Evolutionary conservation across 192 early-diverging fungal genomes (phyloP).

Genomic region (Allomyces macrogynus): DNA sequence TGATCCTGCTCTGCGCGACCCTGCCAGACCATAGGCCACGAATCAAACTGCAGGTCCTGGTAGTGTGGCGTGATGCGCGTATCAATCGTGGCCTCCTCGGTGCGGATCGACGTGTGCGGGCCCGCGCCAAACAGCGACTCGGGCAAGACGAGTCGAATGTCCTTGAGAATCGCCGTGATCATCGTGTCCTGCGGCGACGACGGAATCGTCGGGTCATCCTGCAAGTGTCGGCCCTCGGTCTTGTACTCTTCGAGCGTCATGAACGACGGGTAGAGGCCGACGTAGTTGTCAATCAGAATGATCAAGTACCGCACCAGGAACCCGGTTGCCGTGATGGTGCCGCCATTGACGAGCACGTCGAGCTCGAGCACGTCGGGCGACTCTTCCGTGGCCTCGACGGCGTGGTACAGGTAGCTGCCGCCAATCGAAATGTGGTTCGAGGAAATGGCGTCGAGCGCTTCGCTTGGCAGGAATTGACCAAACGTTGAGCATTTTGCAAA

Average conservation of each 20-base stretch:
- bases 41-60: background rate
- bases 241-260: slow-evolving; percentile 40
- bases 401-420: background rate
- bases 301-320: slow-evolving; percentile 43
- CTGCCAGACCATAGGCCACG: background rate
- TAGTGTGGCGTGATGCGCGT: background rate
- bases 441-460: background rate
- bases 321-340: slow-evolving; percentile 41
- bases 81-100: background rate
- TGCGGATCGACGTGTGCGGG: too few relatives aligned
- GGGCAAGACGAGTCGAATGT: background rate
- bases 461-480: background rate
- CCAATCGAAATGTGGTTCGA: background rate
- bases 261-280: slow-evolving; percentile 36
- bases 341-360: slow-evolving; percentile 23
- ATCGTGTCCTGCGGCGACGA: background rate
- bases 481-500: background rate
- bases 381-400: background rate
- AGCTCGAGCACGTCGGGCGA: slow-evolving; percentile 2
- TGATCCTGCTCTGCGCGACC: background rate
- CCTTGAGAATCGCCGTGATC: background rate
- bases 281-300: slow-evolving; percentile 49
- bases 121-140: background rate
- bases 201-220: slow-evolving; percentile 28
- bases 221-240: slow-evolving; percentile 9